Evolutionary conservation across 768 basidiomycete genomes (phyloP).

Genomic region (Lactarius hengduanensis): DNA sequence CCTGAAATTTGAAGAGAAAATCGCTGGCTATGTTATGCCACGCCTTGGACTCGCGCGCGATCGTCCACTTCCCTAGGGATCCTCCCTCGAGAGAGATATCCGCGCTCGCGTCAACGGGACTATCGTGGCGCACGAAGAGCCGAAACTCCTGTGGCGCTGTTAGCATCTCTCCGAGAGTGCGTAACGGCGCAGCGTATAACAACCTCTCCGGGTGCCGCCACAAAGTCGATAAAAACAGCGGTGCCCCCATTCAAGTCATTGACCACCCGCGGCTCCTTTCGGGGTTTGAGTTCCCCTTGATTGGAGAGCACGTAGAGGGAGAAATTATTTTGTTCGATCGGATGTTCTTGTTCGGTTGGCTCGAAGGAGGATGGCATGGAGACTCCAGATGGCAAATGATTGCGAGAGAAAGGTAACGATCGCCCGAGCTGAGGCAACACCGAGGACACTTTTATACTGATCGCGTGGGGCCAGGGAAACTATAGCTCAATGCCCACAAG

Average conservation of each 20-base stretch:
- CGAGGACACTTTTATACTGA: conserved; percentile 2
- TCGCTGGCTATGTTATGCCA: conserved; percentile 18
- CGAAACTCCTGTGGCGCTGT: conserved; percentile 5
- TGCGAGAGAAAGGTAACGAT: background rate
- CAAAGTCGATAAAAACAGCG: conserved; percentile 11
- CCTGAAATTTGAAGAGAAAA: conserved; percentile 14
- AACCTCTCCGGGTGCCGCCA: conserved; percentile 12
- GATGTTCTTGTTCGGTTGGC: background rate
- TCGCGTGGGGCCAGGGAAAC: background rate
- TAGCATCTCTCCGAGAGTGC: background rate
- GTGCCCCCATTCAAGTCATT: background rate
- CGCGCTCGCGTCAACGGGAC: conserved; percentile 8
- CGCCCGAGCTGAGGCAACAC: background rate
- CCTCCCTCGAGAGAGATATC: conserved; percentile 2
- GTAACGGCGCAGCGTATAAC: background rate
- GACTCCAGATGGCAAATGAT: background rate
- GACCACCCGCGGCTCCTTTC: background rate
- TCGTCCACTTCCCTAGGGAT: conserved; percentile 17
- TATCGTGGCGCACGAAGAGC: conserved; percentile 14
- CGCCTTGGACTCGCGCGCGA: background rate
- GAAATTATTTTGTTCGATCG: conserved; percentile 10
- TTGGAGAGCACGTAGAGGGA: conserved; percentile 8
- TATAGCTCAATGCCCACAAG: background rate
- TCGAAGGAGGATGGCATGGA: conserved; percentile 2
- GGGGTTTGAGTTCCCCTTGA: conserved; percentile 16